Percentiles rank a stretch among this genome's conserved stretches.
Evolutionary conservation across 352 stramenopile species (phyloP).

Genomic region (Phytopythium montanum): DNA sequence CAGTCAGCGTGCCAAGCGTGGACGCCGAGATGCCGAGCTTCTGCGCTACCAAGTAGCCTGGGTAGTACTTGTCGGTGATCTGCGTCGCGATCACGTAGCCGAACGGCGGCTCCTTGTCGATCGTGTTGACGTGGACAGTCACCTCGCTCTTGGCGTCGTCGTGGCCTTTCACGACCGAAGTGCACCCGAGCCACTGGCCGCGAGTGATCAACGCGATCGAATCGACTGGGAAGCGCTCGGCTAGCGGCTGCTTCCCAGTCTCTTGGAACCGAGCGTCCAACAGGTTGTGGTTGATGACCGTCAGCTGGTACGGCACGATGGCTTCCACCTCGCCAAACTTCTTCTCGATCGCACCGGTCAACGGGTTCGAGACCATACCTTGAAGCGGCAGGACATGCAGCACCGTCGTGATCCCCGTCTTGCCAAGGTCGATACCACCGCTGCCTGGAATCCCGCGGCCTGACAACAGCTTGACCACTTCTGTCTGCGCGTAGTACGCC

Average conservation of each 20-base stretch:
- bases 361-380: constrained; percentile 93
- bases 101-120: constrained; percentile 95
- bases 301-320: constrained; percentile 95
- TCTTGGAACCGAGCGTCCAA: constrained; percentile 95
- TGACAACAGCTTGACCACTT: constrained; percentile 68
- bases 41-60: constrained; percentile 75
- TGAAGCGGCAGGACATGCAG: constrained; percentile 87
- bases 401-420: constrained; percentile 56
- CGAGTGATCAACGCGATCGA: constrained; percentile 87
- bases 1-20: constrained; percentile 93
- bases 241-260: constrained; percentile 67
- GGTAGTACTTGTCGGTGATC: constrained; percentile 88
- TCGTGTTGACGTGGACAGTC: constrained; percentile 89
- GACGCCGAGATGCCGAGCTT: constrained; percentile 90
- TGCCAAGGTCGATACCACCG: constrained; percentile 92
- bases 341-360: constrained; percentile 93
- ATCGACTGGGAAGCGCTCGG: constrained; percentile 88
- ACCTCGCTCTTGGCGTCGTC: constrained; percentile 76
- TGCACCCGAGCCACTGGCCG: constrained; percentile 90
- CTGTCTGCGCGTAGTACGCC: constrained; percentile 60
- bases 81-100: constrained; percentile 92
- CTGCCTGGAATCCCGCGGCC: constrained; percentile 80
- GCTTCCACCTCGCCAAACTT: constrained; percentile 95
- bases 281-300: constrained; percentile 88
- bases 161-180: constrained; percentile 64